Evolutionary conservation across 495 filamentous ascomycete species (phyloP), one percentile per base, ranked within the genome.

Genomic region (Aspergillus carlsbadensis): DNA sequence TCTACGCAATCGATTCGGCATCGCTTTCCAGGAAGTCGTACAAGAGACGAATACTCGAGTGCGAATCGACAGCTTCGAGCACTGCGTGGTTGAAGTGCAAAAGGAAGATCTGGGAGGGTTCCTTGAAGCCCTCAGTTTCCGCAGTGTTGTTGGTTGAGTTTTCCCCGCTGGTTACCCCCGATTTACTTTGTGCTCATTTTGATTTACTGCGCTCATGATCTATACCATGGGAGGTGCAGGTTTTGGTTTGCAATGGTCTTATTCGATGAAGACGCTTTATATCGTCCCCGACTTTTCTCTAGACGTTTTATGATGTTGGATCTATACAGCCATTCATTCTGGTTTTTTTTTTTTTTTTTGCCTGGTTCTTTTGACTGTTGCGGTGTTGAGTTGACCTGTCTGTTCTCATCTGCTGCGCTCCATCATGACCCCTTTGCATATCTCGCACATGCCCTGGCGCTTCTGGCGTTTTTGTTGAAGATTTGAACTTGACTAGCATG

Each of bases 11-110:
- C 84, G 85, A 43, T 98, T 98, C 62, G 95, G 93, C 11, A 90
- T 87, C 66, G 94, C 95, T 10, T 98, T 98, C 72, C 91, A 96
- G 66, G 92, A 96, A 65, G 95, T 98, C 7, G 89, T 96, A 18
- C 83, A 85, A 51, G 91, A 96, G 76, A 98, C 93, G 36, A 92
- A 86, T 57, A 90, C 92, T 4, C 78, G 92, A 14, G 90, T 98
- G 17, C 78, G 91, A 53, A 96, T 97, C 60, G 94, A 98, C 69
- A 92, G 88, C 72, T 98, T 98, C 70, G 95, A 98, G 73, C 88
- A 96, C 69, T 96, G 90, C 60, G 95, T 98, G 10, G 91, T 97
- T 44, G 94, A 98, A 74, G 94, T 98, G 29, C 84, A 87, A 75
- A 96, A 96, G 74, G 94, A 98, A 67, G 93, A 98, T 72, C 77